A percentile compares a stretch with the other conserved stretches of the same genome.
Evolutionary conservation across 78 protist species (phyloP).

Genomic region (Dictyostelium firmibasis): DNA sequence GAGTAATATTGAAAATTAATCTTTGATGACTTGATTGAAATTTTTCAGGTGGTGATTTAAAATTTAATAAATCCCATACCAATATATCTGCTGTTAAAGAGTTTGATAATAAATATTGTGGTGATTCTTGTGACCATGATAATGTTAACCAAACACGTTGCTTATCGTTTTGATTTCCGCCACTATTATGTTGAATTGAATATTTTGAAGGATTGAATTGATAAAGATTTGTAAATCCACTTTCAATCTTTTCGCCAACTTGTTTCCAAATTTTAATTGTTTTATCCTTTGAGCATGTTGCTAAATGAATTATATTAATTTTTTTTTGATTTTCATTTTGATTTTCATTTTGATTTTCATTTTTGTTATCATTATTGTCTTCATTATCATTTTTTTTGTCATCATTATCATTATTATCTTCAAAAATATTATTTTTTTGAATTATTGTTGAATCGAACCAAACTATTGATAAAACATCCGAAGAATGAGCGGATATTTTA

Average conservation of each 20-base stretch:
- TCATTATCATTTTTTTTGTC: too few relatives aligned
- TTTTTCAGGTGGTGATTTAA: constrained; percentile 29
- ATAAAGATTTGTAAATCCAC: constrained; percentile 19
- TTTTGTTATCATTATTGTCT: not conserved
- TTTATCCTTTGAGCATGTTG: constrained; percentile 58
- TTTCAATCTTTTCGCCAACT: constrained; percentile 8
- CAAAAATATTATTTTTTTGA: not conserved
- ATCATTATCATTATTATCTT: too few relatives aligned
- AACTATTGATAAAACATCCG: constrained; percentile 18
- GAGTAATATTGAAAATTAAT: constrained; percentile 27
- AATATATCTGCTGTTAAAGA: constrained; percentile 16
- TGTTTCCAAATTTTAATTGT: constrained; percentile 72
- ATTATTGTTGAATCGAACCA: constrained; percentile 16
- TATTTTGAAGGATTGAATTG: not conserved
- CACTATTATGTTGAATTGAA: not conserved
- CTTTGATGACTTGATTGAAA: constrained; percentile 26
- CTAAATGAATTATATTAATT: not conserved
- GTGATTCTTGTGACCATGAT: constrained; percentile 6
- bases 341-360: not conserved
- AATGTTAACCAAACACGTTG: constrained; percentile 41
- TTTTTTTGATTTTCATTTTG: not conserved
- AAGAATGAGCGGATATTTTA: constrained; percentile 36
- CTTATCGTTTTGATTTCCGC: not conserved
- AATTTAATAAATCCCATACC: constrained; percentile 19
- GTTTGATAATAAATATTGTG: constrained; percentile 47